phyloP scores from a whole-genome alignment of 148 eudicot species.

The Rhododendron mucronatum region DNA sequence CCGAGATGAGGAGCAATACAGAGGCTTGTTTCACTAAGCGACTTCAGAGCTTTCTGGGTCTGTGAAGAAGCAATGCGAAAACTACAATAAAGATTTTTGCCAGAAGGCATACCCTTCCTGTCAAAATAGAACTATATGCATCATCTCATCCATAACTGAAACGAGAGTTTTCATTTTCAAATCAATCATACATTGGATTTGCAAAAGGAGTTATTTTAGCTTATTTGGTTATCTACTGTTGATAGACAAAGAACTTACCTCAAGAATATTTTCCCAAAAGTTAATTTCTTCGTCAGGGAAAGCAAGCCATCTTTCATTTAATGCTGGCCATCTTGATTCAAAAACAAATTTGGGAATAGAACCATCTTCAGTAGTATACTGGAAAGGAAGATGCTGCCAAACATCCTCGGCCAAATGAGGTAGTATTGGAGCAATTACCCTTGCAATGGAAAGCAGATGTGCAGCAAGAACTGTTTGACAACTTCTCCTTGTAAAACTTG shows the following conservation, averaged over 20 bases:
- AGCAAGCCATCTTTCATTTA: slow-evolving; percentile 64
- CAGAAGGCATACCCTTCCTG: background rate
- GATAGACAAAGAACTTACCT: slow-evolving; percentile 45
- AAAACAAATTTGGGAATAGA: slow-evolving; percentile 59
- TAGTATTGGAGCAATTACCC: slow-evolving; percentile 83
- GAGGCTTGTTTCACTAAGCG: background rate
- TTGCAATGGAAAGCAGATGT: slow-evolving; percentile 67
- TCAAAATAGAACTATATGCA: background rate
- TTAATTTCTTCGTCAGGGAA: slow-evolving; percentile 64
- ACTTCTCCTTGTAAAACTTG: slow-evolving; percentile 77
- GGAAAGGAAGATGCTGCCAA: slow-evolving; percentile 91
- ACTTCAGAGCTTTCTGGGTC: background rate
- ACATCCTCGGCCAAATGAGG: slow-evolving; percentile 98
- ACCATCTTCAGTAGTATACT: slow-evolving; percentile 58
- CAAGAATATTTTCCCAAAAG: slow-evolving; percentile 76
- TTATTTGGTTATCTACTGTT: background rate
- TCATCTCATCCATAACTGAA: background rate
- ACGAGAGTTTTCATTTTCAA: background rate
- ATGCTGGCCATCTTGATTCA: slow-evolving; percentile 80
- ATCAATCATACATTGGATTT: background rate
- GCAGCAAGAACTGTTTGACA: slow-evolving; percentile 96
- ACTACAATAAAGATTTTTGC: background rate
- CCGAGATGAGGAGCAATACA: background rate
- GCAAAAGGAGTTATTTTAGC: background rate
- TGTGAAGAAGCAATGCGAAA: background rate